These are phyloP conservation scores for Daedaleopsis sinensis DNA, from an alignment of 768 basidiomycete species.

Conservation along the genomic window DNA sequence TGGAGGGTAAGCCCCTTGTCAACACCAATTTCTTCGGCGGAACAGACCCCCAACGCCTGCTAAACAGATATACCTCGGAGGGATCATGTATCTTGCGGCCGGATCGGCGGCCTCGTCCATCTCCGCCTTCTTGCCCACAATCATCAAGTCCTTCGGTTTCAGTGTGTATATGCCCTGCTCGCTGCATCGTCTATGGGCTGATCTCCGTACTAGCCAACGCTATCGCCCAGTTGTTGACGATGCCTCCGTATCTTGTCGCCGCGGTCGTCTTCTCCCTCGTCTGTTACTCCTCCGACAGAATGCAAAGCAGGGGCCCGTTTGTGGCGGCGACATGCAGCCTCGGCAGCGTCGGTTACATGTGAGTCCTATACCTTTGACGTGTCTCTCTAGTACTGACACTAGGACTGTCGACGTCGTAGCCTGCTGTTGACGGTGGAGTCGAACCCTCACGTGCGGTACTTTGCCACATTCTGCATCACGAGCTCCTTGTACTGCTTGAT, in stretches of 20 bases:
- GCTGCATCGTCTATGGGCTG: neutral
- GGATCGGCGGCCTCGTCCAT: conserved; percentile 78
- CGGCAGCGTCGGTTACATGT: conserved; percentile 67
- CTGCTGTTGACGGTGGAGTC: conserved; percentile 55
- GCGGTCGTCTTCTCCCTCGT: conserved; percentile 61
- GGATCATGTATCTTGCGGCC: conserved; percentile 77
- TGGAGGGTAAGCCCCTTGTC: conserved; percentile 46
- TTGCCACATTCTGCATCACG: conserved; percentile 77
- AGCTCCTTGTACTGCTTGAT: conserved; percentile 79
- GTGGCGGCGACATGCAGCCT: conserved; percentile 48
- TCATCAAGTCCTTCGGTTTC: conserved; percentile 72
- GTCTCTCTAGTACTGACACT: neutral
- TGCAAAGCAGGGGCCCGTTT: conserved; percentile 61
- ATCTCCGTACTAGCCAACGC: conserved; percentile 51
- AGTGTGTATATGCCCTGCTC: conserved; percentile 45
- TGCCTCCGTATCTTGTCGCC: conserved; percentile 81
- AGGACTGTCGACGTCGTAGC: conserved; percentile 36
- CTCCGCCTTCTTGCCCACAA: conserved; percentile 83
- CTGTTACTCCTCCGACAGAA: conserved; percentile 65
- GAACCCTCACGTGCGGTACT: conserved; percentile 70
- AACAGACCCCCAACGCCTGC: neutral
- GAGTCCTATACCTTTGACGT: conserved; percentile 21
- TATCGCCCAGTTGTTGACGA: conserved; percentile 71
- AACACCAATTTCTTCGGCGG: neutral
- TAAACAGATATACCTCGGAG: conserved; percentile 59